Conservation (phyloP, 2,329 filamentous ascomycete genomes). For the Didymella lethalis region DNA sequence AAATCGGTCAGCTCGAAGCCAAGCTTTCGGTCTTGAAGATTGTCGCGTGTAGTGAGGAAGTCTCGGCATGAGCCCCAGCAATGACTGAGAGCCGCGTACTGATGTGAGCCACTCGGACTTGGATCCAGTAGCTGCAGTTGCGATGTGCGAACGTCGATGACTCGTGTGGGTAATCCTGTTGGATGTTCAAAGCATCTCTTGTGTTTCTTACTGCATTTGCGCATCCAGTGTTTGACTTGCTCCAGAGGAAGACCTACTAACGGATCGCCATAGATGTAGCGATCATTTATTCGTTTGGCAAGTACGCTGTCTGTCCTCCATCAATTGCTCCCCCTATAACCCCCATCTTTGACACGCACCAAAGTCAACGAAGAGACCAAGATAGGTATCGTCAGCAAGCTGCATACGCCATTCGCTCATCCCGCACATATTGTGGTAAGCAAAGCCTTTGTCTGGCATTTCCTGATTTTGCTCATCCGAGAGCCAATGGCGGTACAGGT, state of each 20-base stretch:
- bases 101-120: not conserved
- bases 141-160: not conserved
- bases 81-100: not conserved
- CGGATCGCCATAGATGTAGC: not conserved
- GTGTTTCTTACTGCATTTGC: not conserved
- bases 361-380: not conserved
- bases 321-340: not conserved
- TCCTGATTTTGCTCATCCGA: not conserved
- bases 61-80: not conserved
- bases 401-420: not conserved
- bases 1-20: not conserved
- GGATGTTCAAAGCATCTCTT: not conserved
- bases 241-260: not conserved
- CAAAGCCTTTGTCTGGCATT: not conserved
- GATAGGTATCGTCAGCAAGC: not conserved
- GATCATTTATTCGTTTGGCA: not conserved
- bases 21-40: not conserved
- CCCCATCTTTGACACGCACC: not conserved
- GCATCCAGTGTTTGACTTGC: not conserved
- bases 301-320: not conserved
- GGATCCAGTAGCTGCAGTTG: not conserved
- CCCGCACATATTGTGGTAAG: not conserved
- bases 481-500: not conserved
- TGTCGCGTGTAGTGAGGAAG: not conserved
- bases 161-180: not conserved